Percentiles rank a stretch among this genome's conserved stretches.
Evolutionary conservation across 768 basidiomycete species (phyloP).

Genomic region (Leccinum uliginosum): DNA sequence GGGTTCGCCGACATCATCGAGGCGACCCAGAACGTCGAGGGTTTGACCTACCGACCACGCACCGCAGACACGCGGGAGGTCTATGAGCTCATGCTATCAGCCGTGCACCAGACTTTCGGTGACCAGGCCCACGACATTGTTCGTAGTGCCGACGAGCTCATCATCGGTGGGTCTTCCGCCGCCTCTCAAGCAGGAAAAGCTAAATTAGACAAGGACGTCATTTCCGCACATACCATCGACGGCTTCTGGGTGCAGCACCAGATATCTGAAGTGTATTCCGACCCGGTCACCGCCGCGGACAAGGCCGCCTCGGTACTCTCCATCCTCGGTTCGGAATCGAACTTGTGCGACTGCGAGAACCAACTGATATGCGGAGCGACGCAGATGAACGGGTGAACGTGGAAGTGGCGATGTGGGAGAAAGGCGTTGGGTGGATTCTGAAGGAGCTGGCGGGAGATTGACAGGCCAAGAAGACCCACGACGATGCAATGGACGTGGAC

Average conservation of each 20-base stretch:
- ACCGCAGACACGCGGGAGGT: constrained; percentile 93
- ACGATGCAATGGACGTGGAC: constrained; percentile 80
- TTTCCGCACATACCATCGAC: constrained; percentile 89
- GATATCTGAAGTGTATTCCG: constrained; percentile 85
- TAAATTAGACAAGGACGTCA: constrained; percentile 69
- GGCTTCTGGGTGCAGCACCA: constrained; percentile 99
- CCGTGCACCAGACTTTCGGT: constrained; percentile 79
- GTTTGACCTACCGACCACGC: constrained; percentile 85
- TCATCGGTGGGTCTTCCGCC: constrained; percentile 70
- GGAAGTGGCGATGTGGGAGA: constrained; percentile 98
- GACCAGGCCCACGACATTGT: constrained; percentile 97
- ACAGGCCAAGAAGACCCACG: constrained; percentile 45
- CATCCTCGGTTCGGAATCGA: constrained; percentile 83
- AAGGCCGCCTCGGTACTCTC: constrained; percentile 83
- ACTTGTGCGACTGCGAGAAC: constrained; percentile 90
- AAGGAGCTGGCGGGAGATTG: constrained; percentile 83
- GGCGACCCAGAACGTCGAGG: constrained; percentile 90
- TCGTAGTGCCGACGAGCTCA: constrained; percentile 69
- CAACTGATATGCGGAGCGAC: constrained; percentile 87
- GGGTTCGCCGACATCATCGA: constrained; percentile 92
- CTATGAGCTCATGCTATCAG: constrained; percentile 84
- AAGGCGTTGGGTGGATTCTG: constrained; percentile 93
- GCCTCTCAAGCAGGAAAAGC: constrained; percentile 40
- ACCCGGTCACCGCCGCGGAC: constrained; percentile 90
- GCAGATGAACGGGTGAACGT: constrained; percentile 88